Percentiles rank a stretch among this genome's conserved stretches.
Conservation (phyloP, 345 rosid species). For the Hibiscus trionum region DNA sequence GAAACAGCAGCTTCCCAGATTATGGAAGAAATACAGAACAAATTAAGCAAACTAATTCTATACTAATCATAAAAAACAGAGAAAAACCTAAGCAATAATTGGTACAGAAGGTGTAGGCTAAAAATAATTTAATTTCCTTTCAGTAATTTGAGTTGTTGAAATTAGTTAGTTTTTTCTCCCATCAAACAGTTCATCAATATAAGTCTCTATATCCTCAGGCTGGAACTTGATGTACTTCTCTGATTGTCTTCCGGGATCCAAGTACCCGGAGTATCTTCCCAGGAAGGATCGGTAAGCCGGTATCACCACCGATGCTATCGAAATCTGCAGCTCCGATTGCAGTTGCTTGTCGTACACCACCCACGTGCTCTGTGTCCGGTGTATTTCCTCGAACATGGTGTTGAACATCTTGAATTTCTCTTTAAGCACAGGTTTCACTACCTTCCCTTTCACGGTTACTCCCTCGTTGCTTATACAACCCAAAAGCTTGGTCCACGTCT, state of each 20-base stretch:
- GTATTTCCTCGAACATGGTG: conserved; percentile 77
- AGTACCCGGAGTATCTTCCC: conserved; percentile 62
- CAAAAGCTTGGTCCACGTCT: conserved; percentile 70
- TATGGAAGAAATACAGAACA: background rate
- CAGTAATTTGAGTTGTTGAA: no score
- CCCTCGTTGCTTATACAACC: conserved; percentile 68
- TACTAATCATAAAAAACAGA: no score
- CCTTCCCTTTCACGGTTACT: conserved; percentile 57
- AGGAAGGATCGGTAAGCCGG: conserved; percentile 79
- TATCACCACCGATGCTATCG: conserved; percentile 59
- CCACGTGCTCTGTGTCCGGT: conserved; percentile 80
- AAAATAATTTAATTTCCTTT: no score
- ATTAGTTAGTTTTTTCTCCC: background rate
- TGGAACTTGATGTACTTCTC: conserved; percentile 84
- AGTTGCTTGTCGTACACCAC: conserved; percentile 81
- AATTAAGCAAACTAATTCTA: background rate
- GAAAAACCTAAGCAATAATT: no score
- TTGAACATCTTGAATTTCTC: conserved; percentile 86
- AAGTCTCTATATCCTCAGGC: conserved; percentile 75
- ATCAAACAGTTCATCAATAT: conserved; percentile 73
- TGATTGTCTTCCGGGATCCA: conserved; percentile 73
- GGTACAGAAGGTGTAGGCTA: no score
- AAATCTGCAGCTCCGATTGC: conserved; percentile 82
- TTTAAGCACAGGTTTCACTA: conserved; percentile 65
- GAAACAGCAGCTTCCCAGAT: conserved; percentile 2